A percentile compares a stretch with the other conserved stretches of the same genome.
Evolutionary conservation across 1,284 basidiomycete species (phyloP).

Genomic region (Pascua guehoae): DNA sequence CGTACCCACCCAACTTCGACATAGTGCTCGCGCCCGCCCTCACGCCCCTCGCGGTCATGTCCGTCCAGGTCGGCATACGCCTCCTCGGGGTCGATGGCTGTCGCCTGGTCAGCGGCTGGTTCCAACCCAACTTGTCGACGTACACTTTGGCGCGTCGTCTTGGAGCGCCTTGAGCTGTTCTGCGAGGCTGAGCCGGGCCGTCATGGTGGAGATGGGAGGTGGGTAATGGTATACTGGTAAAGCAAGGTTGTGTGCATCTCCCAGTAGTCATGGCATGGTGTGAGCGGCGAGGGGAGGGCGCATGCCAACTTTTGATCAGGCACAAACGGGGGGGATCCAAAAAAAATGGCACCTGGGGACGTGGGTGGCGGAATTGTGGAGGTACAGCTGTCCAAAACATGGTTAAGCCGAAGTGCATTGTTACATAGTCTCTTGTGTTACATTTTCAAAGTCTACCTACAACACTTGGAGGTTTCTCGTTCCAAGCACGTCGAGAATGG

Average conservation of each 20-base stretch:
- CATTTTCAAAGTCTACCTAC: background rate
- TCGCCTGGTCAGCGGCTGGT: background rate
- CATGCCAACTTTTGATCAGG: slow-evolving; percentile 12
- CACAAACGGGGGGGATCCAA: slow-evolving; percentile 5
- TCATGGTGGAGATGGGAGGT: slow-evolving; percentile 5
- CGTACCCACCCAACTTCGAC: slow-evolving; percentile 69
- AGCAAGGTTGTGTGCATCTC: background rate
- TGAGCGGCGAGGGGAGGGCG: background rate
- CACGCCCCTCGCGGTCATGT: slow-evolving; percentile 23
- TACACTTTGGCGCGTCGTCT: slow-evolving; percentile 50
- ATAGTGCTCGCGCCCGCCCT: slow-evolving; percentile 64
- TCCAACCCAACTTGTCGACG: background rate
- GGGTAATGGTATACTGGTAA: background rate
- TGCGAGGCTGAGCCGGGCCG: slow-evolving; percentile 55
- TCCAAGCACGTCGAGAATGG: too few species aligned
- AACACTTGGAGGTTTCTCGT: too few species aligned
- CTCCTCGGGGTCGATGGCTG: slow-evolving; percentile 66
- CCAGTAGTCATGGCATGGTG: background rate
- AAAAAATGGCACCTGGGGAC: background rate
- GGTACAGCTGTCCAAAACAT: too few species aligned
- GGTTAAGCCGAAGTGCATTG: background rate
- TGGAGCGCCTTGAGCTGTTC: slow-evolving; percentile 77
- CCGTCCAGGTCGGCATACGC: slow-evolving; percentile 49
- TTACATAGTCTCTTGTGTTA: too few species aligned
- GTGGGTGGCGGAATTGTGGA: too few species aligned